Conservation (phyloP, 2,329 filamentous ascomycete species). For the Penicillium rolfsii region DNA sequence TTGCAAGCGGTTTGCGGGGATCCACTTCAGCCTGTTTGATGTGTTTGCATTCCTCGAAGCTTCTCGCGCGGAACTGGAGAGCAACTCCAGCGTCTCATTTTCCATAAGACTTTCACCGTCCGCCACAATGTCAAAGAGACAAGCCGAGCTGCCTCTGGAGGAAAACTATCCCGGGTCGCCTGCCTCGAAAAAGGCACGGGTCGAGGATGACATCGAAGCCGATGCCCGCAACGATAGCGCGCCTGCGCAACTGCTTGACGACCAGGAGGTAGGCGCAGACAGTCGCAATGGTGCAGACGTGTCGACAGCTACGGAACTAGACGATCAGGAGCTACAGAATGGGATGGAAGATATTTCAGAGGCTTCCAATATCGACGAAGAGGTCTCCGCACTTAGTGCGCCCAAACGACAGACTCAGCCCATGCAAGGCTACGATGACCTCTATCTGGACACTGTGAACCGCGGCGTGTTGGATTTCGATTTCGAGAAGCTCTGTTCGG, state of each 20-base stretch:
- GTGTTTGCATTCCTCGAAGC: constrained; percentile 28
- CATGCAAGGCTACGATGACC: constrained; percentile 85
- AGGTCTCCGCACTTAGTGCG: constrained; percentile 41
- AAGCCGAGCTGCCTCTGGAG: constrained; percentile 50
- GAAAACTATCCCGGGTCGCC: constrained; percentile 44
- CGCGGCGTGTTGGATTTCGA: constrained; percentile 94
- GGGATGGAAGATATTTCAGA: constrained; percentile 32
- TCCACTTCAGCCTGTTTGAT: constrained; percentile 22
- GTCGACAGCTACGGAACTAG: constrained; percentile 67
- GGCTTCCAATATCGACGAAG: constrained; percentile 42
- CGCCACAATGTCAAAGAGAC: constrained; percentile 51
- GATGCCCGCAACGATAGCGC: constrained; percentile 31
- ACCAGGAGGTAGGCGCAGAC: constrained; percentile 40
- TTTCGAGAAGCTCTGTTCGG: constrained; percentile 96
- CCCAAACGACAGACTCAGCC: constrained; percentile 72
- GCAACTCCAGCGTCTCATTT: constrained; percentile 20
- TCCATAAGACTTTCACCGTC: constrained; percentile 12
- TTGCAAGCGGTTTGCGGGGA: not conserved
- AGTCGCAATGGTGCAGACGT: constrained; percentile 42
- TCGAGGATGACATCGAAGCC: constrained; percentile 41
- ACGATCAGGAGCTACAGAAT: constrained; percentile 59
- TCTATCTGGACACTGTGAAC: constrained; percentile 97
- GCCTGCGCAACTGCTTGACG: constrained; percentile 32
- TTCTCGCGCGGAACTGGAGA: constrained; percentile 24
- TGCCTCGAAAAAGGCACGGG: constrained; percentile 49